Percentiles rank a stretch among this genome's conserved stretches.
phyloP scores from a whole-genome alignment of 164 flowering plant genomes.

The Aristolochia californica region DNA sequence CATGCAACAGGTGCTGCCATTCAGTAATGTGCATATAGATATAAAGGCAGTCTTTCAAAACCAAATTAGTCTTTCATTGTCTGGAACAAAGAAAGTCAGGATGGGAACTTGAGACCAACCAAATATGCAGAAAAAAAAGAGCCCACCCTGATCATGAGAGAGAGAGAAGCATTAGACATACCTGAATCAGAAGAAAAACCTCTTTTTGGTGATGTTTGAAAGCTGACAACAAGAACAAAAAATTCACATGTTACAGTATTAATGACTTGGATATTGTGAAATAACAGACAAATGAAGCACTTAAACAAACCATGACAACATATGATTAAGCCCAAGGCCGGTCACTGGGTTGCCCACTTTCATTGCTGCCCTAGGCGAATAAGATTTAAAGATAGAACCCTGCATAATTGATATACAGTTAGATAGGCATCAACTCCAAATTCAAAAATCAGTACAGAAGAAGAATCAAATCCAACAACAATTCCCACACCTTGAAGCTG shows the following conservation, averaged over 20 bases:
- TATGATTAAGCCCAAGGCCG: not conserved
- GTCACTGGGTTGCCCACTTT: not conserved
- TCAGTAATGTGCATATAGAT: too few species aligned
- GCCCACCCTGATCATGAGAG: too few species aligned
- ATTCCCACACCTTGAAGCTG: too few species aligned
- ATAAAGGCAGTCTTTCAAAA: too few species aligned
- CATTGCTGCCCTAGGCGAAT: not conserved
- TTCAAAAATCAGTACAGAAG: not conserved
- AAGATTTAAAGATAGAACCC: not conserved
- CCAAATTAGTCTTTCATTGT: too few species aligned
- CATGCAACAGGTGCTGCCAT: too few species aligned
- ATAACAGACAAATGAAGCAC: not conserved
- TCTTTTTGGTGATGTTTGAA: conserved; percentile 19
- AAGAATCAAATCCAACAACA: too few species aligned
- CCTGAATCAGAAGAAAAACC: conserved; percentile 53
- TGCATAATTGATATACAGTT: not conserved
- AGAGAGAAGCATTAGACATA: too few species aligned
- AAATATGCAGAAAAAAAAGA: too few species aligned
- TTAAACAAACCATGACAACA: not conserved
- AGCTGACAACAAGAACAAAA: conserved; percentile 22
- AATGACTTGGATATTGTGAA: conserved; percentile 18
- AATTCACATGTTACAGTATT: conserved; percentile 11
- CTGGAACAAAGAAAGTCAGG: too few species aligned
- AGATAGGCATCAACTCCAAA: not conserved
- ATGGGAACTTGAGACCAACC: too few species aligned